Evolutionary conservation across 2,329 filamentous ascomycete genomes (phyloP).

Genomic region (Trichoderma sp.): DNA sequence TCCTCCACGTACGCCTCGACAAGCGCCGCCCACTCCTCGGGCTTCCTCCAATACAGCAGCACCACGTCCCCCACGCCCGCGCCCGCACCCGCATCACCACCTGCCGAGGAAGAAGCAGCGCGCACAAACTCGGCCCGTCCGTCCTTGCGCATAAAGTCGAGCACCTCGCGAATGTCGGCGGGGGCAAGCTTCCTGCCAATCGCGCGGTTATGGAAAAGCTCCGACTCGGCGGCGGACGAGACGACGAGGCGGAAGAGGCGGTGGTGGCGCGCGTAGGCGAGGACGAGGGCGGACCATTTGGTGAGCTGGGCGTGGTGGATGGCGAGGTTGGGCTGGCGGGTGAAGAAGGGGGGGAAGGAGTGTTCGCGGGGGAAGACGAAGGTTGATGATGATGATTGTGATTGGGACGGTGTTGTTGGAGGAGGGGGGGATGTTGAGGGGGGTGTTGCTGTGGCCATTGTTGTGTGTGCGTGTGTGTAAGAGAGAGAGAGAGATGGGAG

Average conservation of each 20-base stretch:
- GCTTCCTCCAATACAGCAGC: slow-evolving; percentile 82
- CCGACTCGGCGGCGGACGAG: slow-evolving; percentile 53
- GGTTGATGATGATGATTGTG: neutral
- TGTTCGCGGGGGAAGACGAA: slow-evolving; percentile 67
- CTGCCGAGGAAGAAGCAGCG: slow-evolving; percentile 26
- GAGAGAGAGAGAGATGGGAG: no score
- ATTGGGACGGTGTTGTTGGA: slow-evolving; percentile 28
- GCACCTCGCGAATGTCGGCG: slow-evolving; percentile 58
- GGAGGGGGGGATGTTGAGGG: neutral
- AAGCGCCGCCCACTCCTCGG: slow-evolving; percentile 85
- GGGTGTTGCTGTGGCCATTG: neutral
- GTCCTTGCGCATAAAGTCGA: slow-evolving; percentile 62
- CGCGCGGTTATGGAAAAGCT: slow-evolving; percentile 60
- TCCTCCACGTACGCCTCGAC: slow-evolving; percentile 82
- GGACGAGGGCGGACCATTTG: slow-evolving; percentile 86
- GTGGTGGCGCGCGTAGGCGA: slow-evolving; percentile 78
- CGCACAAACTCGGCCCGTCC: slow-evolving; percentile 68
- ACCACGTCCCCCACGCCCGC: slow-evolving; percentile 50
- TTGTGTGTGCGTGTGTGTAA: no score
- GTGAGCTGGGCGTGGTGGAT: slow-evolving; percentile 75
- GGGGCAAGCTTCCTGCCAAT: slow-evolving; percentile 55
- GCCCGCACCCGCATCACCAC: slow-evolving; percentile 36
- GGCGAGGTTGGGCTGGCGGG: slow-evolving; percentile 71
- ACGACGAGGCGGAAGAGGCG: slow-evolving; percentile 75
- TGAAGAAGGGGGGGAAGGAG: slow-evolving; percentile 84